Percentiles rank a stretch among this genome's conserved stretches.
These are phyloP conservation scores for Paramecium sonneborni DNA, from an alignment of 73 alveolate genomes.

Conservation along the genomic window DNA sequence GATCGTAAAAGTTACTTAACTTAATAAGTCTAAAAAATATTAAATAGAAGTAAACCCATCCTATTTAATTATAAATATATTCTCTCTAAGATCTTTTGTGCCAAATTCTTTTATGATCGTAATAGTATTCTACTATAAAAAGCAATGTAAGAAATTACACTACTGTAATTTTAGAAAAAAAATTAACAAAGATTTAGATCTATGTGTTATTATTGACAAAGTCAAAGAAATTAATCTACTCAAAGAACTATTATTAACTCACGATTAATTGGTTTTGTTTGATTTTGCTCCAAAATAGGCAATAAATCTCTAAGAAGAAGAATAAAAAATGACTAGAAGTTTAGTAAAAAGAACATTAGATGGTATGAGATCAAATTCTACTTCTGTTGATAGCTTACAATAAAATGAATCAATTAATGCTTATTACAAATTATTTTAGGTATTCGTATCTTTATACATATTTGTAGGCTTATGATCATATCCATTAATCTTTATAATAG, in stretches of 20 bases:
- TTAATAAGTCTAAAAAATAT: not conserved
- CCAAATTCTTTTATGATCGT: not conserved
- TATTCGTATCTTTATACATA: not conserved
- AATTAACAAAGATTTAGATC: conserved; percentile 21
- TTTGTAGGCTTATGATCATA: conserved; percentile 41
- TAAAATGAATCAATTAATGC: not conserved
- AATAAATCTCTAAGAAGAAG: not conserved
- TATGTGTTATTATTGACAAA: conserved; percentile 3
- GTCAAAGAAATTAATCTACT: conserved; percentile 4
- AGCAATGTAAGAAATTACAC: not conserved
- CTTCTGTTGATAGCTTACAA: not conserved
- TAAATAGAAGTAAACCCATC: not conserved
- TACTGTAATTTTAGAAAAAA: not conserved
- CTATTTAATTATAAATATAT: not conserved
- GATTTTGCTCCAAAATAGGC: conserved; percentile 43
- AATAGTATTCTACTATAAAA: not conserved
- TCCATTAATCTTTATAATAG: not conserved
- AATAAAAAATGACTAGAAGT: not conserved
- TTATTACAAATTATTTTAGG: not conserved
- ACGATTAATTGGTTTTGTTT: conserved; percentile 10
- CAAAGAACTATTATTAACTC: conserved; percentile 12
- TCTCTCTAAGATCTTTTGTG: not conserved
- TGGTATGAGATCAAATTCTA: not conserved
- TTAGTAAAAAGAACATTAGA: not conserved
- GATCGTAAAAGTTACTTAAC: not conserved